Evolutionary conservation across 2,329 filamentous ascomycete species (phyloP).

Genomic region (Colletotrichum lindemuthianum): DNA sequence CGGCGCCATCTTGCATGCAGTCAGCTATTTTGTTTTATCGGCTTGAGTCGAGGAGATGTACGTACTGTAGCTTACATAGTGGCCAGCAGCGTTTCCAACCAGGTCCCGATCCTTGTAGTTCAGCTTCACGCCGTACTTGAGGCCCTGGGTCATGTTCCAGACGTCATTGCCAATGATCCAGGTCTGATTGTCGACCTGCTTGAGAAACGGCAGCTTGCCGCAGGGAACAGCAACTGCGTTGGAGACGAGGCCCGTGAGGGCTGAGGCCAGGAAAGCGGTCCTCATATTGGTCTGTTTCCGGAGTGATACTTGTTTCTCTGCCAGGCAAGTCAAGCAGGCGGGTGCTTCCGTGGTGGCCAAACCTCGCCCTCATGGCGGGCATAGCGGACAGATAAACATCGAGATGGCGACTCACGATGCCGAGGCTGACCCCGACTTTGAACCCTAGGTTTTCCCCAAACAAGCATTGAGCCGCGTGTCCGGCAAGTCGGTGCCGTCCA

Average conservation of each 20-base stretch:
- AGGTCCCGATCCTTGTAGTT: conserved; percentile 44
- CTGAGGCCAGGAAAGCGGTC: conserved; percentile 13
- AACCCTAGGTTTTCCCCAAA: background rate
- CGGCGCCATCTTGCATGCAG: conserved; percentile 52
- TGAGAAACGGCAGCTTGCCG: conserved; percentile 40
- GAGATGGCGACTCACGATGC: background rate
- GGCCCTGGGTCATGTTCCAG: conserved; percentile 43
- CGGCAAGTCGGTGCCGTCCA: conserved; percentile 15
- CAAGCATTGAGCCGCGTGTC: conserved; percentile 11
- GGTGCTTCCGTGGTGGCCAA: background rate
- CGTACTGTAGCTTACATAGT: conserved; percentile 46
- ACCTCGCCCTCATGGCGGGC: background rate
- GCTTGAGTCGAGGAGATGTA: too few species aligned
- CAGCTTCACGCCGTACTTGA: conserved; percentile 41
- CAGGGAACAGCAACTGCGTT: conserved; percentile 10
- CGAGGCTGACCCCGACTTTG: conserved; percentile 1
- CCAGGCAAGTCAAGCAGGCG: background rate
- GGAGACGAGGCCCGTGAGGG: conserved; percentile 15
- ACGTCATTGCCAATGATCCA: conserved; percentile 46
- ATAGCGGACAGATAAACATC: background rate
- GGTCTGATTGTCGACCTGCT: conserved; percentile 40
- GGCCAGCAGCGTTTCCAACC: conserved; percentile 43
- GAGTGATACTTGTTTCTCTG: background rate
- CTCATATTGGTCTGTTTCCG: conserved; percentile 13
- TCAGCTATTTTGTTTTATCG: background rate